Evolutionary conservation across 1,284 basidiomycete genomes (phyloP), one percentile per base, ranked within the genome.

Genomic region (Melanopsichium pennsylvanicum): DNA sequence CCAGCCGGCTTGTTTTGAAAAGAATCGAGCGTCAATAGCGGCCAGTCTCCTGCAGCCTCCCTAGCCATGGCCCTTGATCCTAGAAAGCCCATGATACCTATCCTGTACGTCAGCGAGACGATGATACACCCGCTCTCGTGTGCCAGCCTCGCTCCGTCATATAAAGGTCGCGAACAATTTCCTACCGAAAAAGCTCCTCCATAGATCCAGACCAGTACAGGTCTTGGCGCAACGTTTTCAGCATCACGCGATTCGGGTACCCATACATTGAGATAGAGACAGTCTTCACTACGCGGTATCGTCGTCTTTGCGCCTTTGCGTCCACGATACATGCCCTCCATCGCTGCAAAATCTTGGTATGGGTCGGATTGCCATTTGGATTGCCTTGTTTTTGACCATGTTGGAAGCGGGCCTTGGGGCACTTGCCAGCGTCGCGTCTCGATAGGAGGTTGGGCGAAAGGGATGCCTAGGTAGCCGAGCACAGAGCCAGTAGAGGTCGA

Each of bases 381-480:
- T 1, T 15, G 16, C 3, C 58, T 44, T 7, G 43, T 34, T 2
- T 31, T 22, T 6, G 48, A 41, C 67, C 55, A 61, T 35, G 31
- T 34, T 16, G 62, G 61, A 21, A 44, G 40, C 2, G 57, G 66
- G 5, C 54, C 58, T 35, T 60, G 67, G 2, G 89, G 89, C 22
- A 86, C 84, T 60, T 85, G 85, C 82, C 88, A 88, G 7, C 87
- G 84, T 18, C 87, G 80, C 5, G 62, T 25, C 0, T 86, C 86
- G 5, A 85, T 70, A 1, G 87, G 89, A 19, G 88, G 84, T 57
- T 86, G 81, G 15, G 87, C 88, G 63, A 85, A 90, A 0, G 87
- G 89, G 38, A 91, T 86, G 1, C 88, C 88, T 3, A 88, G 82
- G 68, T 86, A 89, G 1, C 86, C 86, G 8, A 87, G 85, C 5